Conservation (phyloP, 192 early-diverging fungal species). For the Lobulomyces angularis region DNA sequence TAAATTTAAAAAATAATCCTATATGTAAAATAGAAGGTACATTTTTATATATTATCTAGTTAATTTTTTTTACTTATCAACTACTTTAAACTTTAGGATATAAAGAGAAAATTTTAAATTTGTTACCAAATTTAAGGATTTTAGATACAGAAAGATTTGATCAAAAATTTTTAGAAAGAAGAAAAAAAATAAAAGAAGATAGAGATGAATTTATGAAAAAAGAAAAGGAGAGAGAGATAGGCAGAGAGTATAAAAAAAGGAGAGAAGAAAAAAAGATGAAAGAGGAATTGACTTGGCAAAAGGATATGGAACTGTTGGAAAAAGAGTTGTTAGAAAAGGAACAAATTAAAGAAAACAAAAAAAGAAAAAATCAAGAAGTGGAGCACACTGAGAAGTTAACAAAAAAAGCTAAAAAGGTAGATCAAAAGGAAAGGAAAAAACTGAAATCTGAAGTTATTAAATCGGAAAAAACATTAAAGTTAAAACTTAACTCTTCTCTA, state of each 20-base stretch:
- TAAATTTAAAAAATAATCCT: slow-evolving; percentile 62
- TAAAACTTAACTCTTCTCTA: too few species aligned
- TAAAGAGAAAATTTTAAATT: slow-evolving; percentile 31
- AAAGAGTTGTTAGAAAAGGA: too few species aligned
- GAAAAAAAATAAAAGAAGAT: slow-evolving; percentile 45
- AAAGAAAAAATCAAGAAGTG: too few species aligned
- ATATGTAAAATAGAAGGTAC: slow-evolving; percentile 37
- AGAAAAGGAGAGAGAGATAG: slow-evolving; percentile 31
- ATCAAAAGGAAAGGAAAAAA: too few species aligned
- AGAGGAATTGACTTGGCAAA: slow-evolving; percentile 11
- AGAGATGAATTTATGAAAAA: slow-evolving; percentile 23
- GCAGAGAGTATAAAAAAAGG: slow-evolving; percentile 21
- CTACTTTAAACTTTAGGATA: too few species aligned
- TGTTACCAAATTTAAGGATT: slow-evolving; percentile 52
- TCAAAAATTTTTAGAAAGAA: slow-evolving; percentile 51
- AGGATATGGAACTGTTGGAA: slow-evolving; percentile 7
- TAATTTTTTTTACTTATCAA: too few species aligned
- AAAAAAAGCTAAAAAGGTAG: too few species aligned
- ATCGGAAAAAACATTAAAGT: too few species aligned
- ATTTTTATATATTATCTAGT: too few species aligned
- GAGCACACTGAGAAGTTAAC: too few species aligned
- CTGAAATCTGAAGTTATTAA: too few species aligned
- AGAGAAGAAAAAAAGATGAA: slow-evolving; percentile 17
- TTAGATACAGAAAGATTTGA: slow-evolving; percentile 68
- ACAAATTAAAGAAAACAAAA: too few species aligned